Evolutionary conservation across 169 alveolate species (phyloP).

Genomic region (Amoebophrya sp.): DNA sequence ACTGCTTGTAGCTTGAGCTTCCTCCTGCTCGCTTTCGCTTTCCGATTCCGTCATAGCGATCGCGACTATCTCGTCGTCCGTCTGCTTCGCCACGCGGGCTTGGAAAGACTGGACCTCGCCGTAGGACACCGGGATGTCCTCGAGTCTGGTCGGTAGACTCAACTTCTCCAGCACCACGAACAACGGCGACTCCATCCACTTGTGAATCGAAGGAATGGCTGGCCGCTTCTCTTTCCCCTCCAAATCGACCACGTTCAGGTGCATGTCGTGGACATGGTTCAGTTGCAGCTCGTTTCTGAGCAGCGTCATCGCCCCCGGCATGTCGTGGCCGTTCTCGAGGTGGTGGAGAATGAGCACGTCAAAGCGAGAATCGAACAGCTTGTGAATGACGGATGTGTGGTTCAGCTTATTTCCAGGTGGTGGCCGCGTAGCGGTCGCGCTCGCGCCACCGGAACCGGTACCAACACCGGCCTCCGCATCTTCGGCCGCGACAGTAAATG

Average conservation of each 20-base stretch:
- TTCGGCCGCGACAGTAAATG: background rate
- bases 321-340: background rate
- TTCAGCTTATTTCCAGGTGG: background rate
- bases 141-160: background rate
- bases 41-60: too few species aligned
- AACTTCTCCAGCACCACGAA: background rate
- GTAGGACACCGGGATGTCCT: background rate
- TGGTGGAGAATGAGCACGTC: background rate
- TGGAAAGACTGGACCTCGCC: background rate
- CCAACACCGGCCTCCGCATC: background rate
- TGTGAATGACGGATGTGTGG: too few species aligned
- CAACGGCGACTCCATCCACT: background rate
- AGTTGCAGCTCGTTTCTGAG: background rate
- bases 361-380: background rate
- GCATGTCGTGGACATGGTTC: background rate
- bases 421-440: background rate
- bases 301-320: background rate
- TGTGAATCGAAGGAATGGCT: background rate
- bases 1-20: too few species aligned
- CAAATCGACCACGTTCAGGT: background rate
- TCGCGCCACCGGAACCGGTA: too few species aligned
- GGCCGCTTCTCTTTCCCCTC: background rate
- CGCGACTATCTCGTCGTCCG: too few species aligned
- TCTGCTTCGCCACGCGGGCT: too few species aligned
- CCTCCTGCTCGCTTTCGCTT: too few species aligned